These are phyloP conservation scores for Fusarium globosum DNA, from an alignment of 2,329 filamentous ascomycete genomes.

Conservation along the genomic window DNA sequence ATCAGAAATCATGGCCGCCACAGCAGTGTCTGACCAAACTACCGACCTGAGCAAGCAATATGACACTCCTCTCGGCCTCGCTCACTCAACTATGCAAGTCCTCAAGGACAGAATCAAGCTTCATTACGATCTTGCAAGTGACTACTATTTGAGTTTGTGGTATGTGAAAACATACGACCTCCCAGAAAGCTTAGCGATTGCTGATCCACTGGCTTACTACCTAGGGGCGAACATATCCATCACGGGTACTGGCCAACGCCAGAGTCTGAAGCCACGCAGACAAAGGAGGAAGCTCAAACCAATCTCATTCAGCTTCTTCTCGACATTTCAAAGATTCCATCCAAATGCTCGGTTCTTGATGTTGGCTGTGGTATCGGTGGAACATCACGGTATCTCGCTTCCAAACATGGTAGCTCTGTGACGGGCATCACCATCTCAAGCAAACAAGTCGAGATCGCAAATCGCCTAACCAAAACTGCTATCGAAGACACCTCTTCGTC, in stretches of 20 bases:
- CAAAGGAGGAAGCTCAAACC: constrained; percentile 67
- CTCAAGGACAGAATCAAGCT: constrained; percentile 69
- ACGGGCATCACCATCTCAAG: constrained; percentile 71
- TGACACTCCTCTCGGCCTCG: constrained; percentile 58
- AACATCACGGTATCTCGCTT: constrained; percentile 66
- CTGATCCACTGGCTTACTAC: constrained; percentile 7
- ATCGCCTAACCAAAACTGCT: constrained; percentile 55
- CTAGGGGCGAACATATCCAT: constrained; percentile 72
- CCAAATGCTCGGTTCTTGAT: constrained; percentile 58
- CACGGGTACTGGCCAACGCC: constrained; percentile 68
- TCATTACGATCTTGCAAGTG: constrained; percentile 70
- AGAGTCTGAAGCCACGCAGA: constrained; percentile 58
- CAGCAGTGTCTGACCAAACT: constrained; percentile 23
- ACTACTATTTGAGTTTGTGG: constrained; percentile 72
- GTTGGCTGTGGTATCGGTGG: constrained; percentile 71
- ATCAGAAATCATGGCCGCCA: constrained; percentile 21
- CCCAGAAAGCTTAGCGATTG: not conserved
- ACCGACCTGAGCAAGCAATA: constrained; percentile 58
- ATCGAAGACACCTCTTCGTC: constrained; percentile 38
- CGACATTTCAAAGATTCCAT: constrained; percentile 46
- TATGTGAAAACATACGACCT: constrained; percentile 45
- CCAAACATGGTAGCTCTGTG: constrained; percentile 61
- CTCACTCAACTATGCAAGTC: constrained; percentile 59
- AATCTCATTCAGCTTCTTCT: constrained; percentile 68
- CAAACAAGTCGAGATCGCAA: constrained; percentile 69